A percentile compares a stretch with the other conserved stretches of the same genome.
Evolutionary conservation across 1,284 basidiomycete genomes (phyloP).

Genomic region (Amylostereum chailletii): DNA sequence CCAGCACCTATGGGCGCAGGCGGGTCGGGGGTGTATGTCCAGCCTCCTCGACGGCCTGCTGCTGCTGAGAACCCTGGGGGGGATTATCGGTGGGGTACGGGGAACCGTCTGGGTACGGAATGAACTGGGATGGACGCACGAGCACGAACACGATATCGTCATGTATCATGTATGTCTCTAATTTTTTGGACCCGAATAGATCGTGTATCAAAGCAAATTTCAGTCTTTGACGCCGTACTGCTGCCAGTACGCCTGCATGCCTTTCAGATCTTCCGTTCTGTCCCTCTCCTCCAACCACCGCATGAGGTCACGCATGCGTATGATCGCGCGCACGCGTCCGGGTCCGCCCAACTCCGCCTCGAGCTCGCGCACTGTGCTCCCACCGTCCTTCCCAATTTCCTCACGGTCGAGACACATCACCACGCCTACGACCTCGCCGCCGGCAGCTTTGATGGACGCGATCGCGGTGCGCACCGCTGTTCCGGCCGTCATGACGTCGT

Average conservation of each 20-base stretch:
- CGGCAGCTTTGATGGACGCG: constrained; percentile 56
- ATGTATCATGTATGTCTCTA: too few species aligned
- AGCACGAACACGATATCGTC: too few species aligned
- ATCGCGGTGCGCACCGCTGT: constrained; percentile 86
- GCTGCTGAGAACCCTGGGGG: too few species aligned
- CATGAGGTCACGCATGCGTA: constrained; percentile 85
- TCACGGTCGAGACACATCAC: constrained; percentile 87
- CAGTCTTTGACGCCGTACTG: constrained; percentile 62
- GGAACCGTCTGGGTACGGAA: too few species aligned
- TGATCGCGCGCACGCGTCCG: constrained; percentile 64
- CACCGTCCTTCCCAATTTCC: constrained; percentile 70
- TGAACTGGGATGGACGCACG: too few species aligned
- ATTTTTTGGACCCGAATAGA: too few species aligned
- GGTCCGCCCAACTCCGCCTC: constrained; percentile 64
- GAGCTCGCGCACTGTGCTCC: constrained; percentile 80
- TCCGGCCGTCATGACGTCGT: constrained; percentile 96
- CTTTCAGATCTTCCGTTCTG: constrained; percentile 55
- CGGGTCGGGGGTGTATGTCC: too few species aligned
- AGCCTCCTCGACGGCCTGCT: too few species aligned
- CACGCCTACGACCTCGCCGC: constrained; percentile 84
- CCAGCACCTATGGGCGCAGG: too few species aligned
- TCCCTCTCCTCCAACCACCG: constrained; percentile 70
- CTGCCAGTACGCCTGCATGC: constrained; percentile 78
- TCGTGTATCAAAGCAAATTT: not conserved
- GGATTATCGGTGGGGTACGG: too few species aligned